These are phyloP conservation scores for Hippophae rhamnoides DNA, from an alignment of 306 rosid species.

Conservation along the genomic window DNA sequence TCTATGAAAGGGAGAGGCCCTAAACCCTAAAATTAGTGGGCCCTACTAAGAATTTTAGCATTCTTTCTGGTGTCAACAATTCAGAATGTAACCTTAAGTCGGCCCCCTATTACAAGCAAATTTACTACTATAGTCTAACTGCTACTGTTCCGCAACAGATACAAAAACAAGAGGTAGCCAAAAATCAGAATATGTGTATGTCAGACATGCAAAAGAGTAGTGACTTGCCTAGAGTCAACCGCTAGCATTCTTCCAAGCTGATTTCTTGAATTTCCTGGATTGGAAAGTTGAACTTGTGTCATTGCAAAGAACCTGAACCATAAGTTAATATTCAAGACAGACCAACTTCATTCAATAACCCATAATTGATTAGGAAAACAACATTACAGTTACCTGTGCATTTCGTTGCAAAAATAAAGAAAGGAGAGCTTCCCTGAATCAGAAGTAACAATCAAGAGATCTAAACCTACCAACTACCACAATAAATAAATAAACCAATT, in stretches of 20 bases:
- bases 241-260: slow-evolving; percentile 80
- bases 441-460: slow-evolving; percentile 69
- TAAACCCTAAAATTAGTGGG: no score
- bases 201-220: slow-evolving; percentile 10
- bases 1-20: no score
- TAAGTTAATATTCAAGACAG: slow-evolving; percentile 1
- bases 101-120: no score
- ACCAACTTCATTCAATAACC: not conserved
- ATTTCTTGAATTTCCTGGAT: slow-evolving; percentile 66
- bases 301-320: slow-evolving; percentile 62
- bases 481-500: slow-evolving; percentile 6
- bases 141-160: slow-evolving; percentile 4
- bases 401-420: slow-evolving; percentile 85
- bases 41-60: no score
- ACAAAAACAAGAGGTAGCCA: not conserved
- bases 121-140: no score
- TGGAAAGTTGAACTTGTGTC: slow-evolving; percentile 65
- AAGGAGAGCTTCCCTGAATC: slow-evolving; percentile 94
- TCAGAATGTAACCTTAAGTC: no score
- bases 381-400: slow-evolving; percentile 60
- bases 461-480: slow-evolving; percentile 68
- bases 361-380: slow-evolving; percentile 1
- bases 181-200: no score
- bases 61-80: no score
- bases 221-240: slow-evolving; percentile 63